Conservation (phyloP, 352 stramenopile genomes). For the Aphanomyces cochlioides region DNA sequence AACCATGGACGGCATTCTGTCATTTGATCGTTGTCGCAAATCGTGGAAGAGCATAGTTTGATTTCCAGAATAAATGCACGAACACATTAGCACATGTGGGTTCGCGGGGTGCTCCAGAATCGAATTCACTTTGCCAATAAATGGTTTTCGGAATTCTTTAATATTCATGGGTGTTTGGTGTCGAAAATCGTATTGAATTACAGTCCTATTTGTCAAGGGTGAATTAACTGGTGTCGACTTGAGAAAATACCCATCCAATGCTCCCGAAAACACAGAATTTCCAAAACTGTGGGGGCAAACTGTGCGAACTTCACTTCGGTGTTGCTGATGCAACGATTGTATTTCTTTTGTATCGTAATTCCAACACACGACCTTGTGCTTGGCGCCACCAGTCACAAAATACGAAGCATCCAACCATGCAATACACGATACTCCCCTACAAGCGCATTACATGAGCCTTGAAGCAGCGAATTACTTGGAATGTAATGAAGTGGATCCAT, state of each 20-base stretch:
- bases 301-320: constrained; percentile 68
- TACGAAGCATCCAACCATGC: constrained; percentile 15
- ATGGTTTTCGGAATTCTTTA: constrained; percentile 59
- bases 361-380: constrained; percentile 76
- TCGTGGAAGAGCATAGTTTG: constrained; percentile 77
- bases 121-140: constrained; percentile 80
- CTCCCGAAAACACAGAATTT: constrained; percentile 60
- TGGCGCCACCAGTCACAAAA: constrained; percentile 62
- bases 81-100: constrained; percentile 71
- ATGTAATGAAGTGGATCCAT: constrained; percentile 1
- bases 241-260: constrained; percentile 47
- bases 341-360: constrained; percentile 41
- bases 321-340: constrained; percentile 62
- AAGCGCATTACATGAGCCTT: constrained; percentile 3
- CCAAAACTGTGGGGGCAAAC: constrained; percentile 77
- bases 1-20: constrained; percentile 56
- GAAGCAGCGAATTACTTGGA: constrained; percentile 21
- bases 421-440: constrained; percentile 24
- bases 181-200: constrained; percentile 72
- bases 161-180: neutral
- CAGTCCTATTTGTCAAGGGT: constrained; percentile 29
- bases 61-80: constrained; percentile 55
- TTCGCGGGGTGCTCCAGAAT: constrained; percentile 82
- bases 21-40: constrained; percentile 46
- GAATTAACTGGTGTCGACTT: neutral